These are phyloP conservation scores for Barbarea vulgaris DNA, from an alignment of 345 rosid species.

Conservation along the genomic window DNA sequence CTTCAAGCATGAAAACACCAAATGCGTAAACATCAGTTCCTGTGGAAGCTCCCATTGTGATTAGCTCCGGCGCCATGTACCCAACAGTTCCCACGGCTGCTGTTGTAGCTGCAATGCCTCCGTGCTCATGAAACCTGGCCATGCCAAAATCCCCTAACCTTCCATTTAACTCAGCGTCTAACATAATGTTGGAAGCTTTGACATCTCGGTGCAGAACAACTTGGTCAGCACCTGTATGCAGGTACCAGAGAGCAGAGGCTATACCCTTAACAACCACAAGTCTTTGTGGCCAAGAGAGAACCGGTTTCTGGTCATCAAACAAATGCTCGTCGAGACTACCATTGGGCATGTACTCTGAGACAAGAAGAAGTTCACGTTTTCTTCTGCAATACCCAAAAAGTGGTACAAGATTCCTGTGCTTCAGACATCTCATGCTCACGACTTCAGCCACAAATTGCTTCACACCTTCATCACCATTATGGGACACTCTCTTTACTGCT, in stretches of 20 bases:
- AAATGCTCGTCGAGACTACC: constrained; percentile 61
- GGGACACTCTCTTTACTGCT: constrained; percentile 62
- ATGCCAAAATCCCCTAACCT: constrained; percentile 92
- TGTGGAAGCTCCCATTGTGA: constrained; percentile 49
- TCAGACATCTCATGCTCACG: constrained; percentile 47
- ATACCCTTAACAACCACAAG: constrained; percentile 46
- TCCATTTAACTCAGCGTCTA: constrained; percentile 71
- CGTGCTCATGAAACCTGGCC: constrained; percentile 81
- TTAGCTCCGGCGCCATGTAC: constrained; percentile 55
- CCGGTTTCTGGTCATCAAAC: constrained; percentile 30
- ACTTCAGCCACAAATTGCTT: constrained; percentile 58
- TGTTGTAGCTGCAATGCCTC: constrained; percentile 69
- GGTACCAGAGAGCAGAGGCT: constrained; percentile 51
- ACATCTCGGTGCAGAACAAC: constrained; percentile 60
- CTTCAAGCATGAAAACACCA: constrained; percentile 57
- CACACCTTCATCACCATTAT: constrained; percentile 56
- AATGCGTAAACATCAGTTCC: constrained; percentile 54
- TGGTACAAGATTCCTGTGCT: constrained; percentile 56
- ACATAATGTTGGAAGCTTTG: constrained; percentile 54
- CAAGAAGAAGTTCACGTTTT: constrained; percentile 53
- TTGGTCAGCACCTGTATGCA: constrained; percentile 58
- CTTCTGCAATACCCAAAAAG: constrained; percentile 60
- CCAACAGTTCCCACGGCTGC: constrained; percentile 87
- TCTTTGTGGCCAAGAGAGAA: constrained; percentile 51
- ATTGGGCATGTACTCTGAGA: constrained; percentile 59